Evolutionary conservation across 192 early-diverging fungal genomes (phyloP).

Genomic region (Spizellomyces punctatus): DNA sequence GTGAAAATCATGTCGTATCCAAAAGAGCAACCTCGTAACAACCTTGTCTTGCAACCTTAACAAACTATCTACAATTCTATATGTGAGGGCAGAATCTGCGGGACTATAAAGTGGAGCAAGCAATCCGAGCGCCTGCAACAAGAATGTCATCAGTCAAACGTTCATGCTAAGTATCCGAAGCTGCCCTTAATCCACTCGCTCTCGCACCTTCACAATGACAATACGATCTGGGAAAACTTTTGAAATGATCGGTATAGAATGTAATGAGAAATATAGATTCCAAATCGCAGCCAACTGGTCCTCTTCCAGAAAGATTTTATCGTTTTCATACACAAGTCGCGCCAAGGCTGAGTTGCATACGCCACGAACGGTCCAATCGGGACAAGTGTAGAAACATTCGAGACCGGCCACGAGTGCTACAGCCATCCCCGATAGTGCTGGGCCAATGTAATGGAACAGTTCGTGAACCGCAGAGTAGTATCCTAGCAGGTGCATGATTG

Average conservation of each 20-base stretch:
- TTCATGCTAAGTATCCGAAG: not conserved
- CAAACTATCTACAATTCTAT: conserved; percentile 41
- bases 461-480: conserved; percentile 48
- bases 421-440: conserved; percentile 45
- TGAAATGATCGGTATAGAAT: conserved; percentile 42
- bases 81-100: conserved; percentile 47
- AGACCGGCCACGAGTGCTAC: conserved; percentile 61
- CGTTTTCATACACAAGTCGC: conserved; percentile 53
- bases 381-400: conserved; percentile 56
- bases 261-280: conserved; percentile 60
- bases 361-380: conserved; percentile 51
- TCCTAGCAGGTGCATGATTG: conserved; percentile 27
- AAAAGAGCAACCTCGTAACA: not conserved
- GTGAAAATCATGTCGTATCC: not conserved
- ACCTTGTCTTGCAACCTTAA: conserved; percentile 53
- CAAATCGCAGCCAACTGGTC: conserved; percentile 60
- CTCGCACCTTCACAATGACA: conserved; percentile 52
- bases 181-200: not conserved
- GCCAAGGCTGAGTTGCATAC: conserved; percentile 58
- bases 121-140: conserved; percentile 46
- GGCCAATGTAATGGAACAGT: conserved; percentile 51
- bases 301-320: conserved; percentile 58
- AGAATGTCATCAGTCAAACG: not conserved
- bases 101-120: conserved; percentile 47
- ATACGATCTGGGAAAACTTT: conserved; percentile 59